Evolutionary conservation across 2,329 filamentous ascomycete genomes (phyloP), one percentile per base, ranked within the genome.

Genomic region (Trichoderma harzianum): DNA sequence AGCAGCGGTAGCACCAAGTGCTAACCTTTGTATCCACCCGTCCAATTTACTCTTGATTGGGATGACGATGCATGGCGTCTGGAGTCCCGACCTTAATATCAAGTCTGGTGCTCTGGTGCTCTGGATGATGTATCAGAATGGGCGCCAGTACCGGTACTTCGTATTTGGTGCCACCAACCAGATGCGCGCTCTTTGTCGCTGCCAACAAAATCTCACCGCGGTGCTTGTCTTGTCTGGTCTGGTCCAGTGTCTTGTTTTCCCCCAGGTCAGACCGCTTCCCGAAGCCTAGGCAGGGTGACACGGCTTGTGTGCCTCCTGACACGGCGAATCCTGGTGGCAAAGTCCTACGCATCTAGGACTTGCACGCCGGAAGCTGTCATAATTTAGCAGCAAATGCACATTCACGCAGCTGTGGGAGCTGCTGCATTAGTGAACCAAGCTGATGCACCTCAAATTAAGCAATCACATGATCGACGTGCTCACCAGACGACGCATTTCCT

Each of bases 291-390:
- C 47, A 72, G 70, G 70, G 70, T 72, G 64, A 72, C 70, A 72
- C 70, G 64, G 55, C 55, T 32, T 61, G 71, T 30, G 71, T 67
- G 66, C 66, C 71, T 72, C 71, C 71, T 72, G 71, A 72, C 65
- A 58, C 58, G 58, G 70, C 55, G 39, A 58, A 32, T 69, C 32
- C 36, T 47, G 53, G 71, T 60, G 60, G 58, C 65, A 63, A 69
- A 72, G 71, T 72, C 71, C 71, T 72, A 69, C 65, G 51, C 61
- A 21, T 66, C 61, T 71, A 71, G 69, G 69, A 71, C 69, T 71
- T 66, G 34, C n/a, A 51, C 51, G 36, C 16, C 21, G n/a, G 67
- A 28, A 69, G 66, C 66, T 69, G 66, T 69, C 66, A 69, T 47
- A 62, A 62, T 24, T 62, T 28, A 51, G 65, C 57, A 47, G 12